Percentiles rank a stretch among this genome's conserved stretches.
Evolutionary conservation across 2,329 filamentous ascomycete genomes (phyloP).

Genomic region (Fusarium subglutinans): DNA sequence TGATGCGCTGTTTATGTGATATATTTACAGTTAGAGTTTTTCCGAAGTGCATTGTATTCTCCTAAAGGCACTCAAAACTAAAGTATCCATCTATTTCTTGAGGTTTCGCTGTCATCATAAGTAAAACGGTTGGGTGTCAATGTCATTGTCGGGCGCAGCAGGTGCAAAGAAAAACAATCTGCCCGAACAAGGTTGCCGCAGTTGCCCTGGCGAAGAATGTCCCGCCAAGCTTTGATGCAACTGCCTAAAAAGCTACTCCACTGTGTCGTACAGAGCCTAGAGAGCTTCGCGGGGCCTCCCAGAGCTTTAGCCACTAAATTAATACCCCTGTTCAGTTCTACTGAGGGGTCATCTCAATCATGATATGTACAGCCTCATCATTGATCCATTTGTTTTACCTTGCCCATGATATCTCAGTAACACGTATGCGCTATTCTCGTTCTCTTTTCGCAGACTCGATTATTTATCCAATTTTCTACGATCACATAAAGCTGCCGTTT

Average conservation of each 20-base stretch:
- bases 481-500: background rate
- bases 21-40: background rate
- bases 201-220: conserved; percentile 36
- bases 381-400: background rate
- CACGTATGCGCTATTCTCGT: background rate
- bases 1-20: background rate
- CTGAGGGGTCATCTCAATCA: conserved; percentile 13
- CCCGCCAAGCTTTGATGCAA: background rate
- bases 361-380: background rate
- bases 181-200: conserved; percentile 30
- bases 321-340: background rate
- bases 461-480: background rate
- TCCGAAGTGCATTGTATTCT: too few relatives aligned
- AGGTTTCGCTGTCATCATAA: conserved; percentile 13
- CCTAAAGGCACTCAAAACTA: too few relatives aligned
- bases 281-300: background rate
- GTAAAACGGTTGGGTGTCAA: background rate
- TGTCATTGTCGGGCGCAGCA: conserved; percentile 30
- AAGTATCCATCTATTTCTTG: background rate
- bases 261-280: background rate
- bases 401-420: background rate
- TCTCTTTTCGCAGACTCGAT: background rate
- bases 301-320: background rate
- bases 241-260: background rate
- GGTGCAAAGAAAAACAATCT: conserved; percentile 29